These are phyloP conservation scores for Paxillus involutus DNA, from an alignment of 768 basidiomycete species.

Conservation along the genomic window DNA sequence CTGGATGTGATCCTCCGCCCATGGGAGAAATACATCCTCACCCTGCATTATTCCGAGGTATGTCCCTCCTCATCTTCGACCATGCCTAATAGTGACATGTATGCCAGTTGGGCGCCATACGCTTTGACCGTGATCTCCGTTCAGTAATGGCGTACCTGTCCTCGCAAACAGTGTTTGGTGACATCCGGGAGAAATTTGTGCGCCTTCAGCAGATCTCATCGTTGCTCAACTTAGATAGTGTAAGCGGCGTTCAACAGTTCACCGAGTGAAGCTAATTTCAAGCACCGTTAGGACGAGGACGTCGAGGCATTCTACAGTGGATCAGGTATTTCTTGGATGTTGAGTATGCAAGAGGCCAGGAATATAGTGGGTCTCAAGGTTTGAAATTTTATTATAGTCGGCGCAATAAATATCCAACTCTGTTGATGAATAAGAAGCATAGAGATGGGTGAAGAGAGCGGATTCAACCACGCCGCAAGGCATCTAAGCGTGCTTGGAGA, in stretches of 20 bases:
- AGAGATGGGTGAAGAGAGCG: neutral
- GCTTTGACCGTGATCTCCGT: constrained; percentile 91
- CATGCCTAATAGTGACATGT: constrained; percentile 1
- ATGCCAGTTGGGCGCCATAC: constrained; percentile 85
- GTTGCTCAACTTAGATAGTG: constrained; percentile 82
- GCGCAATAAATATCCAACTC: constrained; percentile 4
- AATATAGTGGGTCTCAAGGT: constrained; percentile 60
- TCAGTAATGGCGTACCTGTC: constrained; percentile 81
- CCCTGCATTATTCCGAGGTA: constrained; percentile 87
- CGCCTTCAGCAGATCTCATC: constrained; percentile 93
- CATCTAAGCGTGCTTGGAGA: constrained; percentile 90
- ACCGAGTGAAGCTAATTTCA: constrained; percentile 5
- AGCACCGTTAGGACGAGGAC: constrained; percentile 74
- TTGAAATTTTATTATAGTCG: constrained; percentile 2
- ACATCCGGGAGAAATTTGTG: constrained; percentile 88
- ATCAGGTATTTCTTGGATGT: constrained; percentile 88
- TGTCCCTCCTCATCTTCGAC: constrained; percentile 12
- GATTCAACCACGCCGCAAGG: constrained; percentile 68
- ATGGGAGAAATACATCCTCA: constrained; percentile 88
- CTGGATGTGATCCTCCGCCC: constrained; percentile 89
- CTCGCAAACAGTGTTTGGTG: constrained; percentile 86
- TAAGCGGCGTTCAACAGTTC: constrained; percentile 25
- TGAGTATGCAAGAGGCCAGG: constrained; percentile 76
- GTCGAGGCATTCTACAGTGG: constrained; percentile 93
- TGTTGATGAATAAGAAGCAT: constrained; percentile 7